These are phyloP conservation scores for Eremochloa ophiuroides DNA, from an alignment of 176 grass and related monocot species.

Conservation along the genomic window DNA sequence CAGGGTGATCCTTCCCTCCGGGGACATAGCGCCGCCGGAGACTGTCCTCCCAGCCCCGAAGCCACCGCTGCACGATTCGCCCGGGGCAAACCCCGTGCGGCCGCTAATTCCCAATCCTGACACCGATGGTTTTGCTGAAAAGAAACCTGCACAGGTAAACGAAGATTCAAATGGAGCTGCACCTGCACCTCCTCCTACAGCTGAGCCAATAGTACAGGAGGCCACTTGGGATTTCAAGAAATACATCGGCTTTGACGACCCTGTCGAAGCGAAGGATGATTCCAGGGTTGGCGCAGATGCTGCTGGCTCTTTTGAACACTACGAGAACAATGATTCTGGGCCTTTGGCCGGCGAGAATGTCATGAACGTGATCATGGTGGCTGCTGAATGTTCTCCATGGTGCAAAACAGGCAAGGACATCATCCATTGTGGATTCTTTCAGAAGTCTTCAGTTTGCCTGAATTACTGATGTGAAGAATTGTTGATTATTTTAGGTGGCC, in stretches of 20 bases:
- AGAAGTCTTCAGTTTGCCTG: not conserved
- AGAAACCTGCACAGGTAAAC: not conserved
- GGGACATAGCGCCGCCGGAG: not conserved
- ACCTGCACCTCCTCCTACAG: not conserved
- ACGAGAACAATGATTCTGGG: slow-evolving; percentile 35
- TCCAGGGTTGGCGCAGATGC: slow-evolving; percentile 10
- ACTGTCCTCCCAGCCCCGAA: not conserved
- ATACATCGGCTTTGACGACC: slow-evolving; percentile 30
- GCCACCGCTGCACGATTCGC: not conserved
- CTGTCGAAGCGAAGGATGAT: slow-evolving; percentile 9
- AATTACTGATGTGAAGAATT: slow-evolving; percentile 10
- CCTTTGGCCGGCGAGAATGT: slow-evolving; percentile 84
- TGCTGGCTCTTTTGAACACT: slow-evolving; percentile 28
- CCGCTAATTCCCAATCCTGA: not conserved
- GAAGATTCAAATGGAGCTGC: slow-evolving; percentile 1
- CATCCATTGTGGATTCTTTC: not conserved
- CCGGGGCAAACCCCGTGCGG: not conserved
- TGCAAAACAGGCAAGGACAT: slow-evolving; percentile 71
- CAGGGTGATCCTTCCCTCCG: not conserved
- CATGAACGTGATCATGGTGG: slow-evolving; percentile 89
- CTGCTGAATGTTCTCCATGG: slow-evolving; percentile 92
- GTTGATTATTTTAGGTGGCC: slow-evolving; percentile 56
- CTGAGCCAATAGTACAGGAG: not conserved
- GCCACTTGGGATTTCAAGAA: slow-evolving; percentile 31
- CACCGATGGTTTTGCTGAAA: not conserved